Evolutionary conservation across 345 rosid genomes (phyloP), one percentile per base, ranked within the genome.

Genomic region (Arabidopsis arenosa): DNA sequence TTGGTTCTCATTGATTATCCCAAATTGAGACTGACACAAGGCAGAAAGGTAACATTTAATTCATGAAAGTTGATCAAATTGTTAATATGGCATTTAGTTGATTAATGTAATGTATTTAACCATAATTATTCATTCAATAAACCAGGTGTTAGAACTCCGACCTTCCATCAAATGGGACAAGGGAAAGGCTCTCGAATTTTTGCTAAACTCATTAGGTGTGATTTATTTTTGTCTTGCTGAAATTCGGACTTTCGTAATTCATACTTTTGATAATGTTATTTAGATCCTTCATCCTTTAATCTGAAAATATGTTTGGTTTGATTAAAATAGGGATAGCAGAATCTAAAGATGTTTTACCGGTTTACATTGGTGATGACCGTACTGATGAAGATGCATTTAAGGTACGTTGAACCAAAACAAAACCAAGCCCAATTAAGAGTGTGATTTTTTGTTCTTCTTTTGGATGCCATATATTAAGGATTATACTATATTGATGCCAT

Each of bases 301-400:
- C 45, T 21, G 15, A 43, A n/a, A 30, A 6, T 14, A 18, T 63
- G 5, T 23, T 32, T 66, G 47, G 26, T 47, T 58, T 37, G 59
- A 51, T n/a, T 13, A 11, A 62, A 60, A 54, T 18, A 67, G 79
- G 61, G 11, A 7, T 75, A 26, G 60, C 59, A 45, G 60, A 78
- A 53, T 75, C 84, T 11, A 59, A 70, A 11, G 82, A 88, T 63
- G 80, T 83, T 35, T 75, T 86, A 9, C 90, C 90, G 0, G 0
- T 88, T 13, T 88, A 86, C 57, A 82, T 88, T 3, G 92, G 90
- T 5, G 92, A 88, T 59, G 92, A 87, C 68, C 65, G 70, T 28
- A 85, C 89, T 0, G 89, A 87, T 47, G 92, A 88, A 75, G 90
- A 88, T 66, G 90, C 93, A 32, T 88, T 88, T 66, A 75, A 85